These are phyloP conservation scores for Chaetomium strumarium DNA, from an alignment of 2,329 filamentous ascomycete species.

Conservation along the genomic window DNA sequence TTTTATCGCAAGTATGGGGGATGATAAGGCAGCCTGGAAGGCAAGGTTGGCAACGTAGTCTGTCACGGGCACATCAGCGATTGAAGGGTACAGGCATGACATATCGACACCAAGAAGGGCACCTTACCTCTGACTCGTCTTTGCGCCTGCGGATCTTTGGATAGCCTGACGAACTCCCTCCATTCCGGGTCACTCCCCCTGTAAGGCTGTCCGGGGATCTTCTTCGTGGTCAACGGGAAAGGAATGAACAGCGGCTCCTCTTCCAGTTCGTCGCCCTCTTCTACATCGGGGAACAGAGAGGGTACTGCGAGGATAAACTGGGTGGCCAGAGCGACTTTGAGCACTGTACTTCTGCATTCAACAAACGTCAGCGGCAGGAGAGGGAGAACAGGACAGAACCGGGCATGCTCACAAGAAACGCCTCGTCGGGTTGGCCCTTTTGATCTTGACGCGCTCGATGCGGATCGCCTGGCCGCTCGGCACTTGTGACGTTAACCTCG, in stretches of 20 bases:
- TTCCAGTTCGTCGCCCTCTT: conserved; percentile 36
- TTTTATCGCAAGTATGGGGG: conserved; percentile 37
- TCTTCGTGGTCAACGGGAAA: conserved; percentile 52
- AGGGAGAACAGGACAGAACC: not conserved
- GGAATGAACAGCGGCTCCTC: conserved; percentile 51
- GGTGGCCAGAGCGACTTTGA: conserved; percentile 29
- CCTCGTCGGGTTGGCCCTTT: not conserved
- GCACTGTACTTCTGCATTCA: not conserved
- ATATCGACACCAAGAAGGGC: not conserved
- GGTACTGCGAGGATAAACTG: conserved; percentile 33
- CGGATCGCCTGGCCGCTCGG: conserved; percentile 14
- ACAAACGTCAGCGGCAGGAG: conserved; percentile 6
- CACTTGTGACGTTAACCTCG: conserved; percentile 4
- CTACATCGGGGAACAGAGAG: not conserved
- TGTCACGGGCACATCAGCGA: conserved; percentile 26
- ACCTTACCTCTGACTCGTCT: conserved; percentile 42
- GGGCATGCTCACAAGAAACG: conserved; percentile 4
- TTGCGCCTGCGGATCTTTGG: conserved; percentile 44
- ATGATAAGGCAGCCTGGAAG: conserved; percentile 36
- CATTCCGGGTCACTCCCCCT: conserved; percentile 57
- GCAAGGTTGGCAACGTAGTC: conserved; percentile 42
- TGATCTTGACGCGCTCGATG: conserved; percentile 20
- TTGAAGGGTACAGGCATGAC: not conserved
- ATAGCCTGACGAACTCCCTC: conserved; percentile 54
- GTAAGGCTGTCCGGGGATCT: conserved; percentile 46